A percentile compares a stretch with the other conserved stretches of the same genome.
phyloP scores from a whole-genome alignment of 306 rosid genomes.

The Cyclanthera cordifolia region DNA sequence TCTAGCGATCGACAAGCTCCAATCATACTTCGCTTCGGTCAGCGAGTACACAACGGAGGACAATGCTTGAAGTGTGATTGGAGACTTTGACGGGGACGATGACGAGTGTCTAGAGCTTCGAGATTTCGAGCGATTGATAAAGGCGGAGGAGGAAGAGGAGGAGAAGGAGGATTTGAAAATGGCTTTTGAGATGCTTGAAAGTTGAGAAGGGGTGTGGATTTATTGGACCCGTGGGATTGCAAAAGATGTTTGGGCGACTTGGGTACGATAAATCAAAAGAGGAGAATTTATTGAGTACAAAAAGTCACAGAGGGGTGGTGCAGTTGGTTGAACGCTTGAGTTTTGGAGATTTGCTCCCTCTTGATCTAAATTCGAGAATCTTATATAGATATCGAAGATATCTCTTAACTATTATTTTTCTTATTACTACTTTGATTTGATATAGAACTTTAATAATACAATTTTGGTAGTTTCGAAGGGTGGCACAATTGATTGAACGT shows the following conservation, averaged over 20 bases:
- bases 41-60: constrained; percentile 29
- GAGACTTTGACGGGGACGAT: constrained; percentile 33
- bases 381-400: no score
- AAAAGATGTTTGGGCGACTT: constrained; percentile 28
- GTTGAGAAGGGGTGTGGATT: constrained; percentile 37
- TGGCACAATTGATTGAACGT: no score
- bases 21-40: constrained; percentile 27
- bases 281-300: no score
- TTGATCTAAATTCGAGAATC: no score
- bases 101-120: constrained; percentile 31
- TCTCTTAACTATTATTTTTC: no score
- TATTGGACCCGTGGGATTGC: constrained; percentile 41
- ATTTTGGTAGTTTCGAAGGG: no score
- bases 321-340: no score
- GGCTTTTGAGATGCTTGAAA: constrained; percentile 57
- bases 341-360: no score
- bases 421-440: no score
- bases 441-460: no score
- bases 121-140: constrained; percentile 29
- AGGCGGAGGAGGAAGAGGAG: constrained; percentile 16
- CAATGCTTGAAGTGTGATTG: constrained; percentile 25
- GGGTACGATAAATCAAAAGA: constrained; percentile 38
- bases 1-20: constrained; percentile 33
- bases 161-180: constrained; percentile 22
- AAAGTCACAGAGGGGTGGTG: no score